Base-by-base conservation (phyloP, 1,284 basidiomycete species). In the Sporisorium iseilematis-ciliati region DNA sequence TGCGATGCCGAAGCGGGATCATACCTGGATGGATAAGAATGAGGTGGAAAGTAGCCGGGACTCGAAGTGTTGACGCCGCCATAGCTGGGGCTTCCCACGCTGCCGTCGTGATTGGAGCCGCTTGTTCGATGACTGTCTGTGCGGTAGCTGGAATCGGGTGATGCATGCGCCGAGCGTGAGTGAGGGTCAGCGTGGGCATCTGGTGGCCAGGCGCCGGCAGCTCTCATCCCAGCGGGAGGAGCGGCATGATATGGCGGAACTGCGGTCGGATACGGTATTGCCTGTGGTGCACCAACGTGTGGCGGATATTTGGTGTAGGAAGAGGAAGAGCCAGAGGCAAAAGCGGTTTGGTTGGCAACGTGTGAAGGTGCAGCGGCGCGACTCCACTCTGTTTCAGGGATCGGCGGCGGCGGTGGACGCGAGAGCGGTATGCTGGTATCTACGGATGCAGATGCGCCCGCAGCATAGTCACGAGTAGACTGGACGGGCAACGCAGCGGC, bases 11-110 rank as follows among this genome's bases (percentile, higher is more conserved):
- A 61, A 16, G 62, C 57, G 20, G 68, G 55, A 21, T 71, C 68
- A 45, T 62, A 71, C 18, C 62, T 57, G n/a, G 66, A 69, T 6
- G 66, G 59, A 48, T 63, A 60, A 2, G 66, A 64, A 23, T 65
- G 57, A 33, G 57, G 45, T 23, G 64, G 65, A 50, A 58, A 53
- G 49, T 65, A 65, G 46, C 46, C 35, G 46, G 62, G 62, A 20
- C 68, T 71, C 0, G 62, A 57, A 29, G 21, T 48, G 35, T 23
- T 40, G 38, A 50, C 5, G n/a, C 42, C 43, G 12, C 49, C 57
- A 35, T 57, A 54, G 42, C 45, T 71, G 54, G 68, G 68, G 21
- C 68, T 71, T 26, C 59, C 63, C 18, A 65, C 56, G 33, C 63
- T 71, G 45, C 56, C 63, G 23, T 65, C 68, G 26, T 65, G 62